A percentile compares a stretch with the other conserved stretches of the same genome.
These are phyloP conservation scores for Neurospora discreta DNA, from an alignment of 495 filamentous ascomycete genomes.

Conservation along the genomic window DNA sequence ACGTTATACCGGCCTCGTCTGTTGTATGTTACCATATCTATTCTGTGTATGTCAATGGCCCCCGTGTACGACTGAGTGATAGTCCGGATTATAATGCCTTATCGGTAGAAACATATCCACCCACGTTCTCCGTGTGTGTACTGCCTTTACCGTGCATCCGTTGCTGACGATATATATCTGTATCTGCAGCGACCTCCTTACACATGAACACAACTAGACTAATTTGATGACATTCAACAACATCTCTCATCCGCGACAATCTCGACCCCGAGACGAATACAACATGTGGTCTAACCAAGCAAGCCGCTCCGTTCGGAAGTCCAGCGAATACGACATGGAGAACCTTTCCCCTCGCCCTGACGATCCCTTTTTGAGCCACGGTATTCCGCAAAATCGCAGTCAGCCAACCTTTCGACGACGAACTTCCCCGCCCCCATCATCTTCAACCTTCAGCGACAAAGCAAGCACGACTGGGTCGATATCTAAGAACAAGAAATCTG, in stretches of 20 bases:
- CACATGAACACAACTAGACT: neutral
- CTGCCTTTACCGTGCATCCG: neutral
- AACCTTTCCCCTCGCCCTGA: constrained; percentile 33
- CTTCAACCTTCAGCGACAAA: constrained; percentile 7
- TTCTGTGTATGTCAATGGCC: neutral
- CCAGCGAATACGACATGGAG: constrained; percentile 31
- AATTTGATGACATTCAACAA: neutral
- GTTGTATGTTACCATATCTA: neutral
- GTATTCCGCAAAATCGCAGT: neutral
- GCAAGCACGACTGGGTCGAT: constrained; percentile 10
- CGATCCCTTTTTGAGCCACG: constrained; percentile 18
- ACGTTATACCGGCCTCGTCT: neutral
- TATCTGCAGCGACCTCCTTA: neutral
- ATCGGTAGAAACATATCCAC: neutral
- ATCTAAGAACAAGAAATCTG: constrained; percentile 13
- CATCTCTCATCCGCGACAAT: constrained; percentile 18
- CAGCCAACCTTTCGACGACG: neutral
- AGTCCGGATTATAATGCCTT: neutral
- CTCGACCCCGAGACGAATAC: constrained; percentile 11
- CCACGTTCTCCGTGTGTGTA: neutral
- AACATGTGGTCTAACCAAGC: constrained; percentile 5
- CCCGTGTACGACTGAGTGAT: neutral
- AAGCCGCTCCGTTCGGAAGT: constrained; percentile 16
- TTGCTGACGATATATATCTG: neutral
- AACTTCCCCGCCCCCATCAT: constrained; percentile 1